Conservation (phyloP, 257 asterid genomes). For the Solanum corneliomulleri region DNA sequence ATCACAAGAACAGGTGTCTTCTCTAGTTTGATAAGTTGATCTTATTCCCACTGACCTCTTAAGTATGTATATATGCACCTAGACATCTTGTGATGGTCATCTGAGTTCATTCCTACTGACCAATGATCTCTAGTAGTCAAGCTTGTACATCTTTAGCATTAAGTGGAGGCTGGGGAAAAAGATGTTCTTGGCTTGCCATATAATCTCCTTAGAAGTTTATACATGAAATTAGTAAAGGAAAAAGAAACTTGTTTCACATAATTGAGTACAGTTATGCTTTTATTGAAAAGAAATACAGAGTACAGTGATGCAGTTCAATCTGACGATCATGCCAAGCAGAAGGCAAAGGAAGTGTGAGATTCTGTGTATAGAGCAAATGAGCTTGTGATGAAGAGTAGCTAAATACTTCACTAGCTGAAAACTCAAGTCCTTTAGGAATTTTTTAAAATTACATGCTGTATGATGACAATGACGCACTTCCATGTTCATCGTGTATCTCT, state of each 20-base stretch:
- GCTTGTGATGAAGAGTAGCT: background rate
- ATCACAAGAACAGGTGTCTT: conserved; percentile 62
- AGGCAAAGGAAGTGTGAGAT: background rate
- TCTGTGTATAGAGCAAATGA: background rate
- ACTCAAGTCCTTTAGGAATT: background rate
- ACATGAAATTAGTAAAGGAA: background rate
- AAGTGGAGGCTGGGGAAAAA: background rate
- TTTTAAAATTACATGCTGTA: background rate
- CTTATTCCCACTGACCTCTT: background rate
- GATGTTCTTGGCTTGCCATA: background rate
- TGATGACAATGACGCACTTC: background rate
- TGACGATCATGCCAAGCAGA: background rate
- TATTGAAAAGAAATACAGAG: background rate
- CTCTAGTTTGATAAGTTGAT: background rate
- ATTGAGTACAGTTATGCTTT: background rate
- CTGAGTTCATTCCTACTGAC: background rate
- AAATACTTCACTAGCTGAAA: background rate
- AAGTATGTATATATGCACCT: background rate
- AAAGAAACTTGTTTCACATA: background rate
- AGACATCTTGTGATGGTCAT: background rate
- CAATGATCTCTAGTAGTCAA: background rate
- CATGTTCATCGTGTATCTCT: background rate
- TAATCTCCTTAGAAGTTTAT: background rate
- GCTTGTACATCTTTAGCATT: background rate
- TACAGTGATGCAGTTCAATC: background rate